Conservation (phyloP, 257 asterid genomes). For the Thymus quinquecostatus region DNA sequence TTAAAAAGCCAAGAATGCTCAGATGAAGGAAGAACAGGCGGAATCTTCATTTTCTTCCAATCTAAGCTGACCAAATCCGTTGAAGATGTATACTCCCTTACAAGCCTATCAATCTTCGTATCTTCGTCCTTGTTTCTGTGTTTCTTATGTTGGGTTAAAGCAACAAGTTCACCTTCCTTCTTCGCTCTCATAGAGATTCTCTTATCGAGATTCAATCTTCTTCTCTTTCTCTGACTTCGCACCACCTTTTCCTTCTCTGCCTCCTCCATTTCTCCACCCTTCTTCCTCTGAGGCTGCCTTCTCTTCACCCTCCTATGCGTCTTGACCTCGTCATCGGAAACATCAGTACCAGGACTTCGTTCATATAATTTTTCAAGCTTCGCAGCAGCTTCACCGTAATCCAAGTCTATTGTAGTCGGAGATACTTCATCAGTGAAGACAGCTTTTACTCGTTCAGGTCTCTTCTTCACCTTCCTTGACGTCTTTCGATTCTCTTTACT, state of each 20-base stretch:
- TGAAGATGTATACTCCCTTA: slow-evolving; percentile 69
- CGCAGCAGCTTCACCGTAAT: slow-evolving; percentile 84
- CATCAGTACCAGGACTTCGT: slow-evolving; percentile 49
- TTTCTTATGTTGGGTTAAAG: slow-evolving; percentile 36
- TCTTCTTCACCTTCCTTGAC: slow-evolving; percentile 46
- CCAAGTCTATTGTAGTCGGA: slow-evolving; percentile 59
- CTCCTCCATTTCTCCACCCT: slow-evolving; percentile 44
- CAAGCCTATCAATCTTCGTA: slow-evolving; percentile 64
- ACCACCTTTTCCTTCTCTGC: slow-evolving; percentile 43
- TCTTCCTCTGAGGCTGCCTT: slow-evolving; percentile 49
- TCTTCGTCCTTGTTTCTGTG: slow-evolving; percentile 41
- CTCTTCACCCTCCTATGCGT: slow-evolving; percentile 44
- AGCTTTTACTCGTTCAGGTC: slow-evolving; percentile 45
- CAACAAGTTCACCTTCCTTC: slow-evolving; percentile 47
- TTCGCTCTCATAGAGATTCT: slow-evolving; percentile 60
- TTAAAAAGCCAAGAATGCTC: slow-evolving; percentile 83
- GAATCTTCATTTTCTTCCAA: slow-evolving; percentile 91
- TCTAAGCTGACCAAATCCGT: slow-evolving; percentile 61
- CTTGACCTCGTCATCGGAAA: slow-evolving; percentile 46
- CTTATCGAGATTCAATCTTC: slow-evolving; percentile 72
- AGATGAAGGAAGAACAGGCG: slow-evolving; percentile 78
- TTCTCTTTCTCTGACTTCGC: slow-evolving; percentile 51
- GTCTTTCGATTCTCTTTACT: slow-evolving; percentile 50
- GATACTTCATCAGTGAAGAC: slow-evolving; percentile 53
- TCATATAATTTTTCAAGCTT: slow-evolving; percentile 68